phyloP scores from a whole-genome alignment of 768 basidiomycete genomes.

The Mycena galopus region DNA sequence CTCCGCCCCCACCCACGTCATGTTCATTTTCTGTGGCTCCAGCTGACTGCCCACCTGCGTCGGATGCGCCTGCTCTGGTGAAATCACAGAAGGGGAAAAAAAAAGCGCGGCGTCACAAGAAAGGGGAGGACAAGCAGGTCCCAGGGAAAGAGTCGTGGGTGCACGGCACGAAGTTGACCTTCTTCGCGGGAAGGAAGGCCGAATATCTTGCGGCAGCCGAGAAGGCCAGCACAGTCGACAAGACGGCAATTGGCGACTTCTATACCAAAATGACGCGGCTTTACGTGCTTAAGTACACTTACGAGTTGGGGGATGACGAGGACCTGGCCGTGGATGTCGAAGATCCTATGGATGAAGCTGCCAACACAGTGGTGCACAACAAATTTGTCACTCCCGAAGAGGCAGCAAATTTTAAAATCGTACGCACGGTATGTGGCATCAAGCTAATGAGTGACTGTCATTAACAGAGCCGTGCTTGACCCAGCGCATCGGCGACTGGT shows the following conservation, averaged over 20 bases:
- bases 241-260: background rate
- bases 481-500: constrained; percentile 6
- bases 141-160: background rate
- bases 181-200: background rate
- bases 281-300: background rate
- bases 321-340: background rate
- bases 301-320: background rate
- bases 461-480: too few species aligned
- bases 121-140: background rate
- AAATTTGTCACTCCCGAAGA: too few species aligned
- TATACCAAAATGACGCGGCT: background rate
- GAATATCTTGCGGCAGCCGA: background rate
- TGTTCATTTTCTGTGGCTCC: too few species aligned
- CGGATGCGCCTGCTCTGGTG: background rate
- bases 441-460: too few species aligned
- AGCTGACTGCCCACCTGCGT: too few species aligned
- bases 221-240: background rate
- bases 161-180: background rate
- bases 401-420: too few species aligned
- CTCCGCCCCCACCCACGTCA: too few species aligned
- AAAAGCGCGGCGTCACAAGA: background rate
- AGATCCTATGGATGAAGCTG: background rate
- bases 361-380: background rate
- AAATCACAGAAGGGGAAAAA: background rate
- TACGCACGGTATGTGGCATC: too few species aligned